Percentiles rank a stretch among this genome's conserved stretches.
These are phyloP conservation scores for Sclerotinia spermophila DNA, from an alignment of 2,329 filamentous ascomycete genomes.

Conservation along the genomic window DNA sequence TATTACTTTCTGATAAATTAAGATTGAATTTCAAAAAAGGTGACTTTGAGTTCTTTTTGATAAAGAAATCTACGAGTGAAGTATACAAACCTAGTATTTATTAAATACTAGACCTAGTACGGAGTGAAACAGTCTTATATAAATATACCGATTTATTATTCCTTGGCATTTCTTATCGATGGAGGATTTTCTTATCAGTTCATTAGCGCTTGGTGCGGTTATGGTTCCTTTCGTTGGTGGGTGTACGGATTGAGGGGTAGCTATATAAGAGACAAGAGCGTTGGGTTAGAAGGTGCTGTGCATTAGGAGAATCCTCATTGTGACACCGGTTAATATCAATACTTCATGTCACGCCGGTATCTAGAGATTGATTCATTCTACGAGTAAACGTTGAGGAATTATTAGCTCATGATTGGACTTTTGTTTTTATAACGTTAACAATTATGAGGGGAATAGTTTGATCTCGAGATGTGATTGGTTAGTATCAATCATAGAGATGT, in stretches of 20 bases:
- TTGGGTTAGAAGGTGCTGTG: not conserved
- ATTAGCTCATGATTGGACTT: not conserved
- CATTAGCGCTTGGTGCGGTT: not conserved
- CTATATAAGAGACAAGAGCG: not conserved
- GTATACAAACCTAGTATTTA: too few species aligned
- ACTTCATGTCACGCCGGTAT: not conserved
- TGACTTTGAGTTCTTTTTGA: too few species aligned
- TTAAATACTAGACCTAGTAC: too few species aligned
- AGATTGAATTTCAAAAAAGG: too few species aligned
- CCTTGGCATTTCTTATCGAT: conserved; percentile 7
- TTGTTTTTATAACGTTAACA: not conserved
- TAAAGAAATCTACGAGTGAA: too few species aligned
- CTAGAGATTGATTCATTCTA: not conserved
- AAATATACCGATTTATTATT: not conserved
- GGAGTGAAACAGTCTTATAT: not conserved
- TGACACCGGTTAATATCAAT: not conserved
- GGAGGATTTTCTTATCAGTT: not conserved
- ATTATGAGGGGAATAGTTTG: not conserved
- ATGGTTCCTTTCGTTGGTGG: not conserved
- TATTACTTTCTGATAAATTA: too few species aligned
- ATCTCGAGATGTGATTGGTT: not conserved
- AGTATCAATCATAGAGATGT: not conserved
- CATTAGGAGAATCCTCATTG: not conserved
- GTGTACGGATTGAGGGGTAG: not conserved
- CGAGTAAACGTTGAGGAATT: not conserved